These are phyloP conservation scores for Raphanus sativus DNA, from an alignment of 345 rosid genomes.

Conservation along the genomic window DNA sequence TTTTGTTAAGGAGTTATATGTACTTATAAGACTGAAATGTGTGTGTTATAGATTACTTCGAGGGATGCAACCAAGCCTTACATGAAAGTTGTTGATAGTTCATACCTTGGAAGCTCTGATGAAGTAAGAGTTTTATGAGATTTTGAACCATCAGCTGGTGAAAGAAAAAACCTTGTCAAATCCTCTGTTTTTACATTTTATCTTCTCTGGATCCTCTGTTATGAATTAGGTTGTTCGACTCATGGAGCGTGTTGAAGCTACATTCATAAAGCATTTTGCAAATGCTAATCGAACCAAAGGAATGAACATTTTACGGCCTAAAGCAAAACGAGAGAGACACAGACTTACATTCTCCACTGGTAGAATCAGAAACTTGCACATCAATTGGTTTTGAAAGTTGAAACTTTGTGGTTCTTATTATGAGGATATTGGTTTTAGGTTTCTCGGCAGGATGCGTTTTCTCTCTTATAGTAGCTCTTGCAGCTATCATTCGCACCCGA, in stretches of 20 bases:
- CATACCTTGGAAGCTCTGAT: slow-evolving; percentile 67
- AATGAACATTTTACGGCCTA: slow-evolving; percentile 57
- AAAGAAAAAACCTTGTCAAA: not conserved
- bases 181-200: not conserved
- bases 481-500: slow-evolving; percentile 41
- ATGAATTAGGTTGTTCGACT: slow-evolving; percentile 49
- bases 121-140: slow-evolving; percentile 44
- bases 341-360: slow-evolving; percentile 57
- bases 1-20: not conserved
- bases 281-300: slow-evolving; percentile 62
- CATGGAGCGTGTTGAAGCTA: slow-evolving; percentile 65
- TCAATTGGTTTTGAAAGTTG: not conserved
- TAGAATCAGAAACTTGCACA: slow-evolving; percentile 19
- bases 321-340: slow-evolving; percentile 54
- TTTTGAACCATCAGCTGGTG: not conserved
- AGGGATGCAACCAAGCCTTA: slow-evolving; percentile 62
- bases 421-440: slow-evolving; percentile 39
- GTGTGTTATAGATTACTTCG: slow-evolving; percentile 48
- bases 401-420: slow-evolving; percentile 1
- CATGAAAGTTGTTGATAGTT: slow-evolving; percentile 66
- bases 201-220: slow-evolving; percentile 5
- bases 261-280: slow-evolving; percentile 66
- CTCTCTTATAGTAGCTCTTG: slow-evolving; percentile 52
- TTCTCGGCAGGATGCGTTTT: slow-evolving; percentile 55
- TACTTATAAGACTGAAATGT: slow-evolving; percentile 17